These are phyloP conservation scores for Isabelozyma pseudorhagii DNA, from an alignment of 805 yeast genomes.

Conservation along the genomic window DNA sequence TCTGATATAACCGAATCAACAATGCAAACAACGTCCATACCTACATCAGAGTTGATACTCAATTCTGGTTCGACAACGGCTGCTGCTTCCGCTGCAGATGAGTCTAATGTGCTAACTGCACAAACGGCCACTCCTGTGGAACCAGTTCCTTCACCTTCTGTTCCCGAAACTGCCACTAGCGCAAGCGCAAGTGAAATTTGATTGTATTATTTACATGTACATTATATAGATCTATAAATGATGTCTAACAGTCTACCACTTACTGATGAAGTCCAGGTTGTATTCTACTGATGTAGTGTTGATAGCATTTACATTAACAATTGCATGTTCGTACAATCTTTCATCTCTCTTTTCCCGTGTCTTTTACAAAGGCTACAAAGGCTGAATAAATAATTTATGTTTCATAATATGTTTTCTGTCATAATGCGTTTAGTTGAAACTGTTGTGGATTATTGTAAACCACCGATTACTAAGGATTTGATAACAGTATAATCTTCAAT, in stretches of 20 bases:
- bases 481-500: constrained; percentile 57
- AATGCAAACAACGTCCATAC: not conserved
- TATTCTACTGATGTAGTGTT: too few relatives aligned
- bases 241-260: too few relatives aligned
- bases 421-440: too few relatives aligned
- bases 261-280: too few relatives aligned
- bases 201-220: not conserved
- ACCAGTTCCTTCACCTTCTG: not conserved
- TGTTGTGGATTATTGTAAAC: not conserved
- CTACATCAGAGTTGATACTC: not conserved
- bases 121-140: not conserved
- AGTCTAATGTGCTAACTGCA: too few relatives aligned
- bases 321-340: too few relatives aligned
- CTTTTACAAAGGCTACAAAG: too few relatives aligned
- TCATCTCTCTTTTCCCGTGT: too few relatives aligned
- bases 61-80: not conserved
- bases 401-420: too few relatives aligned
- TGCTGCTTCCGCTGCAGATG: not conserved
- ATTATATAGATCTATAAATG: not conserved
- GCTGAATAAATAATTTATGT: too few relatives aligned
- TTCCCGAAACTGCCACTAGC: not conserved
- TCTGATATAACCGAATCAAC: not conserved
- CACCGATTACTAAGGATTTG: constrained; percentile 61
- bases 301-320: too few relatives aligned
- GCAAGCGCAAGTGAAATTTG: too few relatives aligned